Base-by-base conservation (phyloP, 441 rosid genomes). In the Metrosideros polymorpha region DNA sequence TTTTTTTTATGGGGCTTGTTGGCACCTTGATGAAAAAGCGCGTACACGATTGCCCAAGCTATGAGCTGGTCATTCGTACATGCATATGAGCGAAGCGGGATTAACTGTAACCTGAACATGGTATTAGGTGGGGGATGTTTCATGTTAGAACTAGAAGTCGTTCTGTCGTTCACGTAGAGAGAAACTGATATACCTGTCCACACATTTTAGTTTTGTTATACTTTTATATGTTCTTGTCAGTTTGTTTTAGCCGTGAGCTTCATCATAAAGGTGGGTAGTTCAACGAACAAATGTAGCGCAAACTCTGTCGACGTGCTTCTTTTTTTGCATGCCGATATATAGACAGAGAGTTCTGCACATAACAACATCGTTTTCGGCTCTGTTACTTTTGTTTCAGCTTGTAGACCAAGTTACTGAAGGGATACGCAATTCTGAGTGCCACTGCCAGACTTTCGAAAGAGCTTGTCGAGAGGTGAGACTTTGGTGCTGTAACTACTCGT, bases 371-470 rank as follows among this genome's bases (percentile, higher is more conserved):
- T 50, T 71, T 56, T 52, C n/a, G 76, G 4, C 19, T 76, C 47
- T 84, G 79, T 29, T 84, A 39, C 22, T 84, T 43, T 45, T 9
- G 53, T 50, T 90, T 52, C 90, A 97, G 99, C 90, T 95, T 85
- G 95, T 93, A 39, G 99, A 94, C 82, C 96, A 95, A 92, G 91
- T 91, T 30, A 88, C 86, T 27, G 99, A 96, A 91, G 99, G 98
- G 50, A 92, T 91, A 86, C 96, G 99, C 89, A 95, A 97, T 90
- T 89, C 98, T 5, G 93, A 97, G 91, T 97, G 98, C 93, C 95
- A 97, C 90, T 97, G 98, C 93, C 95, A 96, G 92, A 96, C 99
- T 12, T 92, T 97, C 9, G 96, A 96, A 88, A 42, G 86, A 86
- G 92, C 99, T 86, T 97, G 99, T 89, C 95, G 94, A 56, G 93